These are phyloP conservation scores for Diaporthe helianthi DNA, from an alignment of 2,329 filamentous ascomycete genomes.

Conservation along the genomic window DNA sequence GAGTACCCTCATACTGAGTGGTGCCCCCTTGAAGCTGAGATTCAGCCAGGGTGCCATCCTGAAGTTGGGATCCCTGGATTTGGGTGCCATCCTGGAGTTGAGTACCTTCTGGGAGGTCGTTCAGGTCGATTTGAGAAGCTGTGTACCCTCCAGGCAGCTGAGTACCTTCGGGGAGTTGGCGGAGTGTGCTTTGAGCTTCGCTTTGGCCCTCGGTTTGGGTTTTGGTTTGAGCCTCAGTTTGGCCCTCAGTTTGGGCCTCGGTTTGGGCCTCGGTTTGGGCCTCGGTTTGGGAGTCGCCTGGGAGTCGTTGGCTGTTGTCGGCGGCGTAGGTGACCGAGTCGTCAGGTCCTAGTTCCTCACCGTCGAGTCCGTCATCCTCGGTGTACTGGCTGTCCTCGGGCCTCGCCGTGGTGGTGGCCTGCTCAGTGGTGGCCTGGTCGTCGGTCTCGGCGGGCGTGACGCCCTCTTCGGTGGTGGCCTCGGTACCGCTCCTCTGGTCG, in stretches of 20 bases:
- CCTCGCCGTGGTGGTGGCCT: slow-evolving; percentile 33
- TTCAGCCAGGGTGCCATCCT: slow-evolving; percentile 1
- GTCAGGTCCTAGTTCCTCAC: slow-evolving; percentile 31
- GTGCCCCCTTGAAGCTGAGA: neutral
- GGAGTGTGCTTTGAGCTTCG: neutral
- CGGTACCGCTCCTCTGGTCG: slow-evolving; percentile 1
- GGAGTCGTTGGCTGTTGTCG: slow-evolving; percentile 29
- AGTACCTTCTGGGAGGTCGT: slow-evolving; percentile 13
- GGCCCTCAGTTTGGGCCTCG: slow-evolving; percentile 1
- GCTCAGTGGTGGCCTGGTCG: slow-evolving; percentile 32
- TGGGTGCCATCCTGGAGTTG: slow-evolving; percentile 5
- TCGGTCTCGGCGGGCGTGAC: slow-evolving; percentile 32
- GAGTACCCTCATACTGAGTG: slow-evolving; percentile 10
- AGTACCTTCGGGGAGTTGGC: neutral
- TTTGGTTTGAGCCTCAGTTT: neutral
- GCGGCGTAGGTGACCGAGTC: slow-evolving; percentile 35
- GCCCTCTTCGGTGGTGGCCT: slow-evolving; percentile 28
- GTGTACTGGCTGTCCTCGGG: slow-evolving; percentile 21
- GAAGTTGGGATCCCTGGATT: slow-evolving; percentile 14
- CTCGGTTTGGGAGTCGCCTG: slow-evolving; percentile 7
- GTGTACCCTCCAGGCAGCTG: slow-evolving; percentile 15
- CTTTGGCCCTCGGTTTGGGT: slow-evolving; percentile 5
- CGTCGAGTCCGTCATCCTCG: slow-evolving; percentile 19
- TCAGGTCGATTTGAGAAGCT: neutral
- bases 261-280: neutral